Percentiles rank a stretch among this genome's conserved stretches.
These are phyloP conservation scores for Zostera marina DNA, from an alignment of 116 monocot species.

Conservation along the genomic window DNA sequence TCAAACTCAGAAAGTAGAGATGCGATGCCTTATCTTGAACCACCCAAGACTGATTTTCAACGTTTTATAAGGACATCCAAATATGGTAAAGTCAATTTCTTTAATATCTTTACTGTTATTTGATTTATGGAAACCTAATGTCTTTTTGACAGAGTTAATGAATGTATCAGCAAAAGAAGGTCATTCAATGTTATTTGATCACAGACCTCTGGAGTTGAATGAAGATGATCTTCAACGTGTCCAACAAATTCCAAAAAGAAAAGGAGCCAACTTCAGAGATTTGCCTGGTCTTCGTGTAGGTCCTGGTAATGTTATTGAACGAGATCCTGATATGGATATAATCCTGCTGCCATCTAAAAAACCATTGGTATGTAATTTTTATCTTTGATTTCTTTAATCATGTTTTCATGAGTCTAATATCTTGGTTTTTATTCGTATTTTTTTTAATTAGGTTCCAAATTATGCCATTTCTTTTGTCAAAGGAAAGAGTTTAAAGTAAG, in stretches of 20 bases:
- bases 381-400: neutral
- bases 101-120: neutral
- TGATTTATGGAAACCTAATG: neutral
- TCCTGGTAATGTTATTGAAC: slow-evolving; percentile 44
- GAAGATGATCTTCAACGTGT: slow-evolving; percentile 53
- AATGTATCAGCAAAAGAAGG: neutral
- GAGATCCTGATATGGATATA: slow-evolving; percentile 39
- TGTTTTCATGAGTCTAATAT: neutral
- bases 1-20: neutral
- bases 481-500: slow-evolving; percentile 65
- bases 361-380: slow-evolving; percentile 33
- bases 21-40: slow-evolving; percentile 3
- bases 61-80: neutral
- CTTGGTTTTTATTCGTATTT: neutral
- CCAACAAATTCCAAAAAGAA: slow-evolving; percentile 26
- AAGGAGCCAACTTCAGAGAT: slow-evolving; percentile 42
- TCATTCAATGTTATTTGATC: slow-evolving; percentile 13
- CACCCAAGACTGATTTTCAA: slow-evolving; percentile 7
- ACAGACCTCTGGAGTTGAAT: slow-evolving; percentile 40
- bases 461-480: slow-evolving; percentile 61
- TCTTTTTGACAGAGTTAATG: neutral
- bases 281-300: slow-evolving; percentile 43
- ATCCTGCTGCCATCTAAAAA: slow-evolving; percentile 52
- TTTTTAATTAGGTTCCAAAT: slow-evolving; percentile 38
- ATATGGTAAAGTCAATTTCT: neutral